Evolutionary conservation across 805 yeast genomes (phyloP), one percentile per base, ranked within the genome.

Genomic region (Kluyveromyces aestuarii): DNA sequence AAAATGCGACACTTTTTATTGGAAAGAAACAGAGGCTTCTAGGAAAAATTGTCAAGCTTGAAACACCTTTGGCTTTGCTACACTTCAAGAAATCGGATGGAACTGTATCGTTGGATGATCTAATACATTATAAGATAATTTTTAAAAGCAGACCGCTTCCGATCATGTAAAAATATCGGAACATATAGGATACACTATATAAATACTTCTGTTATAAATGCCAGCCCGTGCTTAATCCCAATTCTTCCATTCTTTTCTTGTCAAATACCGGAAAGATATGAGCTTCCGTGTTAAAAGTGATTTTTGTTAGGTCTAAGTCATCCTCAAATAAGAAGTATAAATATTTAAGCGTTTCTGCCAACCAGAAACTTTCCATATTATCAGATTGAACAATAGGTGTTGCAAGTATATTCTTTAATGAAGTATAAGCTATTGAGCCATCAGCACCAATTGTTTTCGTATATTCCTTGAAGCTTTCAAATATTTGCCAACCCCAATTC

Each of bases 321-420:
- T 81, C 85, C 54, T 86, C 93, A 67, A 88, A 88, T 53, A 88
- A 69, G 49, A 87, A 67, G 59, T 87, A 87, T 39, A 89, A 71
- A 66, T 89, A 90, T 66, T 90, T 90, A 62, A 90, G 74, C 3
- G 97, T 90, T 64, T 90, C 96, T 2, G 96, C 90, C 45, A 87
- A 73, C 97, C 97, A 90, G 72, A 87, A 88, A 18, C 95, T 83
- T 67, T 89, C 96, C 79, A 86, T 78, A 60, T 86, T 87, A 65
- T 90, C 93, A 47, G 75, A 67, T 52, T 63, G 64, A 18, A 62
- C 59, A 2, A 90, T 81, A 35, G 81, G 79, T 8, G 69, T 53
- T 2, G 57, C 53, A 1, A 86, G 78, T 43, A 87, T 90, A 62
- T 86, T 87, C 45, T 75, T 69, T 54, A 89, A 67, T 8, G 85